Percentiles rank a stretch among this genome's conserved stretches.
Evolutionary conservation across 768 basidiomycete genomes (phyloP).

Genomic region (Boletus patriciae): DNA sequence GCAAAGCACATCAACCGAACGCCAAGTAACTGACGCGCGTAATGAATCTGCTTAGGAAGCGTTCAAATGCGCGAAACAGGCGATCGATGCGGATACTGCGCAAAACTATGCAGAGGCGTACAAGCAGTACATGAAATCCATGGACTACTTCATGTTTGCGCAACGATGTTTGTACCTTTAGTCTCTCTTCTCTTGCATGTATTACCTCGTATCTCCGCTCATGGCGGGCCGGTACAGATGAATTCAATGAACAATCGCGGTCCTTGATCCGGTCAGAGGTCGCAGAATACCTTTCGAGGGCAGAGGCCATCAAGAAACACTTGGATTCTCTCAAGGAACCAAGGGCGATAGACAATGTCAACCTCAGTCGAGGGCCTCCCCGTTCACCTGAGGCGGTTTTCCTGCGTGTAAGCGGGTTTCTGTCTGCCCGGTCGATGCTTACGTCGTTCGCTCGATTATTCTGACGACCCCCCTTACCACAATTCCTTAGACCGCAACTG

Average conservation of each 20-base stretch:
- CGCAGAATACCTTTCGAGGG: constrained; percentile 83
- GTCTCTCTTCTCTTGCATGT: neutral
- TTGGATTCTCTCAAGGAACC: constrained; percentile 34
- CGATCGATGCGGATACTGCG: constrained; percentile 86
- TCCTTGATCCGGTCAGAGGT: constrained; percentile 81
- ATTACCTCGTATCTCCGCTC: neutral
- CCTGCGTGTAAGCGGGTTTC: constrained; percentile 9
- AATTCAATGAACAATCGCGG: constrained; percentile 90
- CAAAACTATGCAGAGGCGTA: constrained; percentile 93
- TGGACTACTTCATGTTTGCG: constrained; percentile 98
- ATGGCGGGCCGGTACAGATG: constrained; percentile 38
- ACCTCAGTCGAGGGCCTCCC: constrained; percentile 1
- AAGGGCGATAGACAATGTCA: neutral
- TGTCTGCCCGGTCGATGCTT: neutral
- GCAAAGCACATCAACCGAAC: neutral
- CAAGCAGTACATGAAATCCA: constrained; percentile 86
- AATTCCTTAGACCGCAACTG: constrained; percentile 63
- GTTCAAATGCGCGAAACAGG: constrained; percentile 84
- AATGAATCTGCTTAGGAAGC: constrained; percentile 49
- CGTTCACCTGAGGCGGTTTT: constrained; percentile 19
- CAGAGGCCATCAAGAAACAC: constrained; percentile 87
- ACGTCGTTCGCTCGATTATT: neutral
- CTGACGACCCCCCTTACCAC: neutral
- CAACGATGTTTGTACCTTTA: constrained; percentile 65
- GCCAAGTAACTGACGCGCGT: neutral